Percentiles rank a stretch among this genome's conserved stretches.
phyloP scores from a whole-genome alignment of 1,139 yeast genomes.

The Tardiomyces digboiensis region DNA sequence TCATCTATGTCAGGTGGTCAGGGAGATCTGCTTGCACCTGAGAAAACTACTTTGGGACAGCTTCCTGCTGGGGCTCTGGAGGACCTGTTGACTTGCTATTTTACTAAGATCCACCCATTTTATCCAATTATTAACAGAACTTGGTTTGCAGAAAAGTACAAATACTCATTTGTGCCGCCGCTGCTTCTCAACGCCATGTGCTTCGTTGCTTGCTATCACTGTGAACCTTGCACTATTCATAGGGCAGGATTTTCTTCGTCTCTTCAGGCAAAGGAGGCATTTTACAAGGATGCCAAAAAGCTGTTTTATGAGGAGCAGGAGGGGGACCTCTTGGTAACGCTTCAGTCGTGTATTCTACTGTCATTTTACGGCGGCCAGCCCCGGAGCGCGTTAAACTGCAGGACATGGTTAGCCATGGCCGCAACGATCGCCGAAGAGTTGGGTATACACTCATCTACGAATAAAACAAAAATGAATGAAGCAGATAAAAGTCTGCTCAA shows the following conservation, averaged over 20 bases:
- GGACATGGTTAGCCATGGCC: constrained; percentile 10
- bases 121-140: constrained; percentile 9
- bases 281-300: constrained; percentile 7
- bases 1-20: background rate
- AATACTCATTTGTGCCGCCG: constrained; percentile 3
- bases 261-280: constrained; percentile 6
- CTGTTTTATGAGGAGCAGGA: constrained; percentile 6
- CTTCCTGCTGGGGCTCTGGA: constrained; percentile 4
- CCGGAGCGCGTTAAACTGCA: constrained; percentile 8
- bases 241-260: constrained; percentile 6
- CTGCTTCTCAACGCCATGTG: constrained; percentile 9
- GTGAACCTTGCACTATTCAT: constrained; percentile 6
- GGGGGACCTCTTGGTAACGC: constrained; percentile 6
- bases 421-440: constrained; percentile 9
- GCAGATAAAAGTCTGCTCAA: constrained; percentile 8
- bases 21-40: constrained; percentile 4
- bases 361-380: constrained; percentile 11
- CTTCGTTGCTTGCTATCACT: constrained; percentile 11
- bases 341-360: constrained; percentile 7
- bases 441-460: constrained; percentile 10
- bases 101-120: constrained; percentile 9
- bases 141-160: constrained; percentile 9
- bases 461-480: constrained; percentile 5
- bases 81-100: constrained; percentile 5
- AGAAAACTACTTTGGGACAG: background rate